These are phyloP conservation scores for Parmelia sp. DNA, from an alignment of 495 filamentous ascomycete species.

Conservation along the genomic window DNA sequence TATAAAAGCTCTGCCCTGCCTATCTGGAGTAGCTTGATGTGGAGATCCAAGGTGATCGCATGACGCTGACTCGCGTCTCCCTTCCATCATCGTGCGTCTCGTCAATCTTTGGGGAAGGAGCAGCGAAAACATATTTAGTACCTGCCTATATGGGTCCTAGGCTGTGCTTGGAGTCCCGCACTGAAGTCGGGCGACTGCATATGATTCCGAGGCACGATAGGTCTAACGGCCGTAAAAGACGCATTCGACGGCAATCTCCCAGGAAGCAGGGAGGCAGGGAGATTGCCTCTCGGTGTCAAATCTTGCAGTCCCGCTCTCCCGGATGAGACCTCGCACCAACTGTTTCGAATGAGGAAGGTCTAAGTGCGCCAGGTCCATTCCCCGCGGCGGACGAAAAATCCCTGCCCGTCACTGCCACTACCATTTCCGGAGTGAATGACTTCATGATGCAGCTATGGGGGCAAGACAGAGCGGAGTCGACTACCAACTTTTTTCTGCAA, in stretches of 20 bases:
- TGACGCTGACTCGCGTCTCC: constrained; percentile 5
- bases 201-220: neutral
- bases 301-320: neutral
- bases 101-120: neutral
- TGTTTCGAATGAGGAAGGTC: constrained; percentile 17
- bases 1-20: neutral
- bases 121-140: neutral
- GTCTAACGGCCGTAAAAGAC: neutral
- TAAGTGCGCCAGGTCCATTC: neutral
- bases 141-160: constrained; percentile 6
- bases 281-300: neutral
- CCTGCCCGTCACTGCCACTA: neutral
- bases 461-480: neutral
- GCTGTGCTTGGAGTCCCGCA: neutral
- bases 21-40: neutral
- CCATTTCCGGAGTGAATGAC: neutral
- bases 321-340: neutral
- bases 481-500: neutral
- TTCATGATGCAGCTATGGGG: neutral
- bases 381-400: neutral
- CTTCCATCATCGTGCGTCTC: constrained; percentile 1
- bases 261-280: too few species aligned
- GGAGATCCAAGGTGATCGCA: neutral
- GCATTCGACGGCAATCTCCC: neutral
- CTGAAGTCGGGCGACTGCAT: constrained; percentile 3